Evolutionary conservation across 768 basidiomycete species (phyloP).

Genomic region (Pholiota molesta): DNA sequence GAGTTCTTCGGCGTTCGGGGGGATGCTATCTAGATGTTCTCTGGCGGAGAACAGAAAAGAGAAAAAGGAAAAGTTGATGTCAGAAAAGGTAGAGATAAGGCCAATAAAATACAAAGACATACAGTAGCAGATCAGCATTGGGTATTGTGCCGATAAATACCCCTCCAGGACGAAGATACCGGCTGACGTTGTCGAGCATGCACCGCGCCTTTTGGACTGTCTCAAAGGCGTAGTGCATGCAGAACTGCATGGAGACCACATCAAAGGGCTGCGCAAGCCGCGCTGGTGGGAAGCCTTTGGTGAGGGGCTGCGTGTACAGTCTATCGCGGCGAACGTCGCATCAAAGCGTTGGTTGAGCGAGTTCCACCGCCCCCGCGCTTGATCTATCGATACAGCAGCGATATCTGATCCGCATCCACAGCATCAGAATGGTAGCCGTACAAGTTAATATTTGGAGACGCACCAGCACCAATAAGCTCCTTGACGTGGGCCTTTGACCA

Average conservation of each 20-base stretch:
- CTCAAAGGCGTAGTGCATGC: constrained; percentile 99
- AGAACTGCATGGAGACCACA: constrained; percentile 98
- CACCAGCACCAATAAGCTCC: constrained; percentile 85
- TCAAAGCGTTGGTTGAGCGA: constrained; percentile 58
- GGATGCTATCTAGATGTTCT: constrained; percentile 70
- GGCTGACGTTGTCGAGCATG: constrained; percentile 91
- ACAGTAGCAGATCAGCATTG: constrained; percentile 85
- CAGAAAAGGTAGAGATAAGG: not conserved
- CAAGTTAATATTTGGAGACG: constrained; percentile 8
- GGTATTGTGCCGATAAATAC: constrained; percentile 98
- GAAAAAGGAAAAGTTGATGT: constrained; percentile 11
- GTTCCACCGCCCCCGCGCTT: constrained; percentile 80
- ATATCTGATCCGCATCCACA: constrained; percentile 60
- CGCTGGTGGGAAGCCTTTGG: constrained; percentile 65
- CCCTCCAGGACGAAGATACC: constrained; percentile 81
- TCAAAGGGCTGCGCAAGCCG: constrained; percentile 77
- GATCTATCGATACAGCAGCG: constrained; percentile 84
- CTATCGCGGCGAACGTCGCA: constrained; percentile 82
- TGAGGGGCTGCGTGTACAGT: constrained; percentile 84
- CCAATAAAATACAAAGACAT: constrained; percentile 32
- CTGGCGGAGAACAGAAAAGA: constrained; percentile 38
- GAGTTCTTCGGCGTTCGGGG: constrained; percentile 66
- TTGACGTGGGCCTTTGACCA: constrained; percentile 87
- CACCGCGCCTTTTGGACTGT: constrained; percentile 81
- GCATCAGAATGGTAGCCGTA: constrained; percentile 2